phyloP scores from a whole-genome alignment of 2,329 filamentous ascomycete genomes.

The Arachnopeziza araneosa region DNA sequence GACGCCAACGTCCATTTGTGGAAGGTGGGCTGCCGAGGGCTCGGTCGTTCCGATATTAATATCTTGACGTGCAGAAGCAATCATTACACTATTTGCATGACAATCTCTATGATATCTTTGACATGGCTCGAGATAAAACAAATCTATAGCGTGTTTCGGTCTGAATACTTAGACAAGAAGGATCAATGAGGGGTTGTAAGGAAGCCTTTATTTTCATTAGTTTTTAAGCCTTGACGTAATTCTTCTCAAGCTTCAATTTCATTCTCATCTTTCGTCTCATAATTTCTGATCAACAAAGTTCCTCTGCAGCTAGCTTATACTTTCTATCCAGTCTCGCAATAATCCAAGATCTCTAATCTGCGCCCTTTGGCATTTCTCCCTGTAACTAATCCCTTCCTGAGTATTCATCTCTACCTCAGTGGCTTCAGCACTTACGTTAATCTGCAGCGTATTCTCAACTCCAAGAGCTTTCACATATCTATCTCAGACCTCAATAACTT shows the following conservation, averaged over 20 bases:
- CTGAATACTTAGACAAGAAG: no score
- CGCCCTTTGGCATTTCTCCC: not conserved
- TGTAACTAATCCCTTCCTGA: not conserved
- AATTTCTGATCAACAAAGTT: not conserved
- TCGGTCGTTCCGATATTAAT: not conserved
- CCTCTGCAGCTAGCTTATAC: not conserved
- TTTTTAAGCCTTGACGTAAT: no score
- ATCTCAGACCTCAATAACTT: conserved; percentile 1
- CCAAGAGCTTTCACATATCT: not conserved
- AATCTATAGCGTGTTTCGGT: no score
- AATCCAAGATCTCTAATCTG: conserved; percentile 3
- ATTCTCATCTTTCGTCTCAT: no score
- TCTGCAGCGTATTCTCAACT: not conserved
- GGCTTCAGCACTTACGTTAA: conserved; percentile 2
- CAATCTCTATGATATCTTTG: no score
- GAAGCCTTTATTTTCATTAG: no score
- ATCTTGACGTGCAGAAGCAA: not conserved
- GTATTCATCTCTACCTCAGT: not conserved
- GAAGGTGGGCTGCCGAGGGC: not conserved
- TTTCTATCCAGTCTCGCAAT: conserved; percentile 2
- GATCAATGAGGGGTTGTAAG: no score
- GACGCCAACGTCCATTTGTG: not conserved
- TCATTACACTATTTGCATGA: no score
- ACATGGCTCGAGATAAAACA: no score
- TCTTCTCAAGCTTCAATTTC: no score